Base-by-base conservation (phyloP, 805 yeast genomes). In the Candida patagonica region DNA sequence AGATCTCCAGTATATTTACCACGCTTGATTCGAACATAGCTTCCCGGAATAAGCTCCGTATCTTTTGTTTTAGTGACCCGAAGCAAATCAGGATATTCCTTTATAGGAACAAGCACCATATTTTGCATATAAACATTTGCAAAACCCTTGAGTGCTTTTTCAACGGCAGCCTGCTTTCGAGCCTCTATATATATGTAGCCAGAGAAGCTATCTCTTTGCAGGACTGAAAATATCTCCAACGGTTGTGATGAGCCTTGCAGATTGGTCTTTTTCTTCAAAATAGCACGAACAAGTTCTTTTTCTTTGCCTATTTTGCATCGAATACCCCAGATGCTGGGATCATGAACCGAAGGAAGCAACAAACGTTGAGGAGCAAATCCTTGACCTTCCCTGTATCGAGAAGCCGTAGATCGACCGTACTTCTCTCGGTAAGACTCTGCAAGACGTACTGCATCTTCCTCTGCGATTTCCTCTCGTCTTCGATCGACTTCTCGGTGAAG, bases 161-260 rank as follows among this genome's bases (percentile, higher is more conserved):
- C 84, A 30, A 89, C 94, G 17, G 95, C 96, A 44, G 92, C 86
- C 47, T 88, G 81, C 58, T 83, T 82, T 45, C 89, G 80, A 13
- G 98, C 97, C 64, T 92, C 98, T 46, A 92, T 74, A 61, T 92
- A 92, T 38, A 92, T 75, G 58, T 94, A 86, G 20, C 97, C 97
- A 26, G 78, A 72, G 61, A 88, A 89, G 31, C 84, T 78, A 54
- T 92, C 96, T 63, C 98, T 75, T 64, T 92, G 96, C 67, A 92
- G 92, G 25, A 82, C 94, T 15, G 95, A 81, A 58, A 73, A 73
- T 41, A 92, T 86, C 43, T 83, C 89, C 48, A 87, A 72, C n/a
- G 94, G 83, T 38, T 74, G 76, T 44, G 76, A 76, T 53, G 82
- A 78, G 50, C 80, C 74, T 49, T 80, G 81, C 52, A 85, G 65